Percentiles rank a stretch among this genome's conserved stretches.
These are phyloP conservation scores for Tolypocladium inflatum DNA, from an alignment of 2,329 filamentous ascomycete genomes.

Conservation along the genomic window DNA sequence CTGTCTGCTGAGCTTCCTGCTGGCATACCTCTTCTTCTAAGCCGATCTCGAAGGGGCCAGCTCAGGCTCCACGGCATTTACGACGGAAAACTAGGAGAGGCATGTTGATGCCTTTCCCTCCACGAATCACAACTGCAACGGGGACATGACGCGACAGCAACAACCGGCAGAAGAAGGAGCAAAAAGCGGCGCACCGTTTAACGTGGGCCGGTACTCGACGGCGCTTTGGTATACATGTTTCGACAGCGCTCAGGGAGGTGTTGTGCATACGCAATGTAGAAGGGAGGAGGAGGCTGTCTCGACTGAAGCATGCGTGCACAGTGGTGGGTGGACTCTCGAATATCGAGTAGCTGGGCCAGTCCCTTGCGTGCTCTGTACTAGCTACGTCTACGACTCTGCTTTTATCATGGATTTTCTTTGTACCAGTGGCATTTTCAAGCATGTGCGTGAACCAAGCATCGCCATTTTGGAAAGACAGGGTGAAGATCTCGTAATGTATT, in stretches of 20 bases:
- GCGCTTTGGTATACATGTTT: not conserved
- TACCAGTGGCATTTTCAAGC: not conserved
- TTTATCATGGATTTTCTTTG: not conserved
- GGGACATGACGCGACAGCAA: not conserved
- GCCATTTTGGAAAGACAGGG: not conserved
- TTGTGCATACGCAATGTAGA: not conserved
- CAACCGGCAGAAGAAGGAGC: not conserved
- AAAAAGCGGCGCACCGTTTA: not conserved
- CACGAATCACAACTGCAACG: not conserved
- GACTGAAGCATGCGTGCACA: not conserved
- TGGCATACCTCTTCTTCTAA: conserved; percentile 96
- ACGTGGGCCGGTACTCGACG: not conserved
- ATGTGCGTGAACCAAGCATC: too few relatives aligned
- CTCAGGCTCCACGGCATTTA: not conserved
- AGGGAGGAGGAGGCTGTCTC: not conserved
- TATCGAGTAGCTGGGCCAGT: not conserved
- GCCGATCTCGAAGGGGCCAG: not conserved
- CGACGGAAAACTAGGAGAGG: not conserved
- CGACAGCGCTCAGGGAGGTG: not conserved
- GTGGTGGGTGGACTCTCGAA: not conserved
- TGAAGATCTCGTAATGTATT: not conserved
- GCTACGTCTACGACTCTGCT: not conserved
- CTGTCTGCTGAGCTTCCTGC: conserved; percentile 82
- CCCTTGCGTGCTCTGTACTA: not conserved
- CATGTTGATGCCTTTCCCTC: not conserved